Evolutionary conservation across 1,284 basidiomycete genomes (phyloP), one percentile per base, ranked within the genome.

Genomic region (Moniliophthora roreri): DNA sequence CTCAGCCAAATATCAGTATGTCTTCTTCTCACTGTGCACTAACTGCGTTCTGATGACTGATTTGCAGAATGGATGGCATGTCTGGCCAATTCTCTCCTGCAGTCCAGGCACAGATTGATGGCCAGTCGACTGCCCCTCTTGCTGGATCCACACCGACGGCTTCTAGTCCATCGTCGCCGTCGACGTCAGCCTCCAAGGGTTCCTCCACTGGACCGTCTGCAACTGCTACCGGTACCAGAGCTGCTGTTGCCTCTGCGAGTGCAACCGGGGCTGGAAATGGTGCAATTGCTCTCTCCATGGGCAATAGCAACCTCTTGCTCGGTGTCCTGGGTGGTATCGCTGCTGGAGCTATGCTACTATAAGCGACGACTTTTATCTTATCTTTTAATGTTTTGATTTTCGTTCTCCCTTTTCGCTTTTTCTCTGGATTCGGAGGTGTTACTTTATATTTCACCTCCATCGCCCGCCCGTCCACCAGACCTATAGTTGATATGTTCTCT

Each of bases 1-100:
- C 78, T 92, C 91, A n/a, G 80, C 91, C 55, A 84, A 84, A 62
- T 95, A 93, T 76, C 69, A 70, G 82, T 87, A 65, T 55, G 81
- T 68, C 20, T 34, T 36, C 48, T 47, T 15, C 21, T 16, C 21
- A 58, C 6, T 49, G 37, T 16, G 15, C 16, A 10, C 23, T 44
- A 36, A 48, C n/a, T 58, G 16, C 20, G 44, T 23, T 45, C 13
- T 21, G 10, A 16, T 16, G 7, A 21, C 38, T 45, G 52, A 36
- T 54, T 26, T 57, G 50, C 57, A 89, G 86, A 6, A 57, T 91
- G 64, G 63, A 65, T 8, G 71, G 75, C 54, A 90, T 90, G 88
- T 76, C 72, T 11, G 89, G 89, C 41, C 63, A 62, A 0, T 90
- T 91, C 73, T 82, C 74, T 66, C 60, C 77, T 0, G 63, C 73